phyloP scores from a whole-genome alignment of 169 alveolate genomes.

The Eimeria falciformis region DNA sequence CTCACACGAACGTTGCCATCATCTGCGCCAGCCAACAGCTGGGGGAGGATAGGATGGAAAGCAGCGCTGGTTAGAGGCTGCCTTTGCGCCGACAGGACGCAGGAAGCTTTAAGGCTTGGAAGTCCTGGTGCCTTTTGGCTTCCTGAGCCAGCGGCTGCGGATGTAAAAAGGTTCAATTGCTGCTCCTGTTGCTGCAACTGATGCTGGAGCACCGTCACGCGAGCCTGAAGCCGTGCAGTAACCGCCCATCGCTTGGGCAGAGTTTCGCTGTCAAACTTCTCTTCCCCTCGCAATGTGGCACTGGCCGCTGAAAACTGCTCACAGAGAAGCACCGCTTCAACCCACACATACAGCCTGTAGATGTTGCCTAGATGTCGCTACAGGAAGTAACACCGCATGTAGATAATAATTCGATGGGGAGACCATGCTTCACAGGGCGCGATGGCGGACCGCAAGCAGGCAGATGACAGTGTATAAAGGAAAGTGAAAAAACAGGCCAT shows the following conservation, averaged over 20 bases:
- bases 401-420: too few relatives aligned
- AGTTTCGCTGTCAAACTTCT: slow-evolving; percentile 55
- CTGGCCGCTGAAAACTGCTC: slow-evolving; percentile 56
- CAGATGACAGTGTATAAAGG: too few relatives aligned
- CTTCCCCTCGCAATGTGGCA: not conserved
- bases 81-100: slow-evolving; percentile 40
- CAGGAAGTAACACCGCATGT: not conserved
- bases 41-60: slow-evolving; percentile 64
- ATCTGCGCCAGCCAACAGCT: slow-evolving; percentile 64
- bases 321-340: slow-evolving; percentile 8
- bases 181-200: slow-evolving; percentile 65
- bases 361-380: not conserved
- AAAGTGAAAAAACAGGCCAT: not conserved
- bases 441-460: too few relatives aligned
- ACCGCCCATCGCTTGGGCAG: slow-evolving; percentile 70
- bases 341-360: not conserved
- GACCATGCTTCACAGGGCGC: too few relatives aligned
- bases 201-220: slow-evolving; percentile 51
- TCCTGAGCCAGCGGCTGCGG: slow-evolving; percentile 37
- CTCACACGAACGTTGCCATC: slow-evolving; percentile 71
- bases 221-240: slow-evolving; percentile 68
- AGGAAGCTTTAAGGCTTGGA: slow-evolving; percentile 12
- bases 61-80: slow-evolving; percentile 39
- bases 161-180: slow-evolving; percentile 42
- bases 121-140: slow-evolving; percentile 13